These are phyloP conservation scores for Cordyceps farinosa DNA, from an alignment of 2,329 filamentous ascomycete species.

Conservation along the genomic window DNA sequence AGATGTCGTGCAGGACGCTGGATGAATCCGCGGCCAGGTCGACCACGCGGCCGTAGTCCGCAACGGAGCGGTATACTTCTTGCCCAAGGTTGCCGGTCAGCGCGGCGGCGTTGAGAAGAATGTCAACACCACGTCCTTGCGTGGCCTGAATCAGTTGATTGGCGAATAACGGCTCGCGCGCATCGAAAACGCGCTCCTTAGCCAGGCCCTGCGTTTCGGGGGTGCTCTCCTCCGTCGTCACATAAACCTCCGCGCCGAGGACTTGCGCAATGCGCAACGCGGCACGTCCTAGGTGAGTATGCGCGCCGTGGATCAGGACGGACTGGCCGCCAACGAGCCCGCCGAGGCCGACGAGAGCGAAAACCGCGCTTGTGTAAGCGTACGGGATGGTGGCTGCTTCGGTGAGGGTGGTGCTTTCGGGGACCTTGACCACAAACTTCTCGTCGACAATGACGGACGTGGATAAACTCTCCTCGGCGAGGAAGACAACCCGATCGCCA, in stretches of 20 bases:
- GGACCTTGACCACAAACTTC: neutral
- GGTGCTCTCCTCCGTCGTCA: neutral
- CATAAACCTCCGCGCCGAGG: neutral
- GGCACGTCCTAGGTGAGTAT: neutral
- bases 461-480: neutral
- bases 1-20: neutral
- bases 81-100: neutral
- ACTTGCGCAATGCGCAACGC: neutral
- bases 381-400: neutral
- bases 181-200: neutral
- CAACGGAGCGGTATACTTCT: neutral
- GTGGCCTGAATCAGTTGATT: neutral
- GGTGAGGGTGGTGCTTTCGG: neutral
- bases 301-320: neutral
- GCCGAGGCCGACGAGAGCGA: neutral
- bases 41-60: neutral
- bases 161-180: neutral
- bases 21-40: neutral
- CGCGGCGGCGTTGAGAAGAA: neutral
- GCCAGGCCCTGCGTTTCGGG: neutral
- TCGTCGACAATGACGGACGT: neutral
- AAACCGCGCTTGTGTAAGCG: neutral
- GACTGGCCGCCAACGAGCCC: slow-evolving; percentile 2
- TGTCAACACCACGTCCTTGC: neutral
- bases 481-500: neutral